phyloP scores from a whole-genome alignment of 148 eudicot species.

The Mesembryanthemum crystallinum region DNA sequence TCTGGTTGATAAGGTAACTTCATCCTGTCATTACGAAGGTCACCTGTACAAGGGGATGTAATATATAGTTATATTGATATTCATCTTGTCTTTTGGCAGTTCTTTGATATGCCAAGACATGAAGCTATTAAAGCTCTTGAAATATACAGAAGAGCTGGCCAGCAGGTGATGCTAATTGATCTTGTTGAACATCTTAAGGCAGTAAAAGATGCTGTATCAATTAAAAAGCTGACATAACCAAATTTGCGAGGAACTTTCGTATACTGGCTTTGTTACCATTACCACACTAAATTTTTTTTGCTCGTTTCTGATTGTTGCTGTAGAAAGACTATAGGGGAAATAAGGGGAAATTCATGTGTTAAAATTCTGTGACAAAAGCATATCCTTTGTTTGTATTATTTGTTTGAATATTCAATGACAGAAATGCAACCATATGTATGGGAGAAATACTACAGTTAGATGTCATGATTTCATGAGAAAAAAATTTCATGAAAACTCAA shows the following conservation, averaged over 20 bases:
- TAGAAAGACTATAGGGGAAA: neutral
- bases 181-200: neutral
- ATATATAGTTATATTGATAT: neutral
- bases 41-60: neutral
- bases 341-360: neutral
- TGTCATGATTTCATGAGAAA: neutral
- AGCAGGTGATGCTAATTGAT: conserved; percentile 56
- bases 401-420: neutral
- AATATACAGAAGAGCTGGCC: conserved; percentile 90
- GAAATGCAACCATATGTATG: neutral
- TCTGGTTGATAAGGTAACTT: conserved; percentile 82
- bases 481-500: conserved; percentile 10
- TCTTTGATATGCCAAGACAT: conserved; percentile 99
- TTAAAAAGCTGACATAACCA: neutral
- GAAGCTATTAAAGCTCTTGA: conserved; percentile 95
- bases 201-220: neutral
- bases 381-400: neutral
- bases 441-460: neutral
- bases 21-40: neutral
- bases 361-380: neutral
- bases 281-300: neutral
- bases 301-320: neutral
- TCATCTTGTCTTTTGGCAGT: conserved; percentile 42
- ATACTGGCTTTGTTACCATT: neutral
- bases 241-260: neutral